Conservation (phyloP, 805 yeast species). For the Wickerhamiella occidentalis region DNA sequence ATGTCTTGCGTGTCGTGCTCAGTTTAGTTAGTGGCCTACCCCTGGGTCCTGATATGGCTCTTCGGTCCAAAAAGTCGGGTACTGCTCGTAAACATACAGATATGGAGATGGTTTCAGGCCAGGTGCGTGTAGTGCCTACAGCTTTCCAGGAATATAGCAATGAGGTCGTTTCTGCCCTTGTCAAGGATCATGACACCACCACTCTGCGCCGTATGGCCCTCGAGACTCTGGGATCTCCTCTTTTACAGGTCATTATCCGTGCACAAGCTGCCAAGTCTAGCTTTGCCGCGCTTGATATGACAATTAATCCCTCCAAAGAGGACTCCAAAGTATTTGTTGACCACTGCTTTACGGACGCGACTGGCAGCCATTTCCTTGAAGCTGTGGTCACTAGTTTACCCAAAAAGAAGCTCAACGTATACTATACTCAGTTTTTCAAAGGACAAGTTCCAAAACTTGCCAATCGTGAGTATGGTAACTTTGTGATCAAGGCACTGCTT, state of each 20-base stretch:
- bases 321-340: conserved; percentile 60
- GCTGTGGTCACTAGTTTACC: conserved; percentile 54
- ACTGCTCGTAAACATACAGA: conserved; percentile 56
- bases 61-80: conserved; percentile 75
- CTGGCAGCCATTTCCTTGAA: conserved; percentile 90
- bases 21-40: conserved; percentile 66
- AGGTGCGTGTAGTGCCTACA: conserved; percentile 53
- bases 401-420: conserved; percentile 53
- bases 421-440: conserved; percentile 59
- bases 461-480: conserved; percentile 73
- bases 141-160: conserved; percentile 38
- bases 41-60: conserved; percentile 53
- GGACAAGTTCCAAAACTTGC: conserved; percentile 63
- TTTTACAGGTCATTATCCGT: conserved; percentile 31
- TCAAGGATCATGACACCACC: conserved; percentile 29
- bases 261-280: conserved; percentile 7
- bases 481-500: conserved; percentile 60
- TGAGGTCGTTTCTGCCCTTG: conserved; percentile 26
- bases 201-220: conserved; percentile 62
- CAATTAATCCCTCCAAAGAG: conserved; percentile 38
- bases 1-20: conserved; percentile 62
- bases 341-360: conserved; percentile 68
- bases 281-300: conserved; percentile 36
- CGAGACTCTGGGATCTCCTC: conserved; percentile 78
- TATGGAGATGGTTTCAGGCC: conserved; percentile 31